These are phyloP conservation scores for Juglanconis oblonga DNA, from an alignment of 2,329 filamentous ascomycete genomes.

Conservation along the genomic window DNA sequence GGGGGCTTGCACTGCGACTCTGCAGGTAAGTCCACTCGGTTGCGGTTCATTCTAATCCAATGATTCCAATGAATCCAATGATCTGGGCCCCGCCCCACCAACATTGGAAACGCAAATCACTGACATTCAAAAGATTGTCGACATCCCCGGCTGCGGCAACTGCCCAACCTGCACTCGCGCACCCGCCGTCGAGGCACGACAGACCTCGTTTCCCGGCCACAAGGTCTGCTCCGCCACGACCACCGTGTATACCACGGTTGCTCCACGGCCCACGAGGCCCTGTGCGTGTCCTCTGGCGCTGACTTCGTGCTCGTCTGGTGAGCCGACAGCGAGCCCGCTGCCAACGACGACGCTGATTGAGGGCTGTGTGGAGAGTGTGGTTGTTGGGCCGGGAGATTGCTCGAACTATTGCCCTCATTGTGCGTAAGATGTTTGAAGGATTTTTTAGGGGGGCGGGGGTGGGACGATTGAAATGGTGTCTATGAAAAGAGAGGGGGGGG, in stretches of 20 bases:
- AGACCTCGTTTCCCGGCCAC: background rate
- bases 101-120: background rate
- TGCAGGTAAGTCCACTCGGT: background rate
- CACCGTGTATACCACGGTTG: background rate
- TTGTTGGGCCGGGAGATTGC: background rate
- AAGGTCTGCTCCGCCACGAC: background rate
- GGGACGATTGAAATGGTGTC: no score
- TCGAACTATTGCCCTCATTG: background rate
- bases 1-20: constrained; percentile 1
- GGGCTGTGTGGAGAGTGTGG: background rate
- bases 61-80: background rate
- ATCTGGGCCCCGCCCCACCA: no score
- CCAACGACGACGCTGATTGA: background rate
- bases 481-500: no score
- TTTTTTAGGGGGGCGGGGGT: no score
- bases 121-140: background rate
- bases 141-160: background rate
- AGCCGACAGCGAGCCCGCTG: background rate
- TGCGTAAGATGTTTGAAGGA: background rate
- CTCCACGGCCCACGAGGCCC: background rate
- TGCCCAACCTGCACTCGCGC: background rate
- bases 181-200: background rate
- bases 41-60: background rate
- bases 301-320: background rate
- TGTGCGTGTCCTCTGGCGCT: background rate